These are phyloP conservation scores for Pecoramyces ruminantium DNA, from an alignment of 192 early-diverging fungal genomes.

Conservation along the genomic window DNA sequence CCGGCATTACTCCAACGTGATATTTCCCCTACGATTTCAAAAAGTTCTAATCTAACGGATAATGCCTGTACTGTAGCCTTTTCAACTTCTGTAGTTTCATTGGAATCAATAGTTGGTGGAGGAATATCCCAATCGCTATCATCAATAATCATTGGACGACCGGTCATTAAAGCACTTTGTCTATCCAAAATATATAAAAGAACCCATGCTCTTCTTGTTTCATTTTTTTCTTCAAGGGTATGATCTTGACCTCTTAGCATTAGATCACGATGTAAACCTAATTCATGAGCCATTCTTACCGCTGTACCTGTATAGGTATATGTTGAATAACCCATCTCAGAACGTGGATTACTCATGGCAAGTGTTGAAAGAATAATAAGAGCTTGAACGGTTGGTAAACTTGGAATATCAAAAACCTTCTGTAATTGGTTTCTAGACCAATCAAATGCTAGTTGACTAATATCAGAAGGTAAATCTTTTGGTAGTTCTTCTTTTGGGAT, in stretches of 20 bases:
- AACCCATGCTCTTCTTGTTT: neutral
- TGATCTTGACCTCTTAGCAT: neutral
- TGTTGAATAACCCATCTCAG: neutral
- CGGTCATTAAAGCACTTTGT: neutral
- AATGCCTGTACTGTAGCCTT: neutral
- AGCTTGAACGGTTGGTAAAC: neutral
- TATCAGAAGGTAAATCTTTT: neutral
- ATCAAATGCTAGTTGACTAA: neutral
- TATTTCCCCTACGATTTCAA: neutral
- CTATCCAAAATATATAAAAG: neutral
- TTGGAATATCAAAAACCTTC: neutral
- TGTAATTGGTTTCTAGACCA: neutral
- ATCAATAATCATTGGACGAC: neutral
- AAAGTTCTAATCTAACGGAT: neutral
- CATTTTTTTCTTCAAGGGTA: neutral
- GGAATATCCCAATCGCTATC: neutral
- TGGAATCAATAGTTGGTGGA: neutral
- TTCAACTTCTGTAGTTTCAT: neutral
- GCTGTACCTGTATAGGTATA: neutral
- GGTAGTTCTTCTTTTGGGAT: neutral
- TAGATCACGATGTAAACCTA: neutral
- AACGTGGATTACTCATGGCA: neutral
- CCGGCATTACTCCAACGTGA: neutral
- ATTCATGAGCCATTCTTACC: neutral
- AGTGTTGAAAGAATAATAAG: neutral